Base-by-base conservation (phyloP, 169 alveolate genomes). In the Nephromyces sp. region DNA sequence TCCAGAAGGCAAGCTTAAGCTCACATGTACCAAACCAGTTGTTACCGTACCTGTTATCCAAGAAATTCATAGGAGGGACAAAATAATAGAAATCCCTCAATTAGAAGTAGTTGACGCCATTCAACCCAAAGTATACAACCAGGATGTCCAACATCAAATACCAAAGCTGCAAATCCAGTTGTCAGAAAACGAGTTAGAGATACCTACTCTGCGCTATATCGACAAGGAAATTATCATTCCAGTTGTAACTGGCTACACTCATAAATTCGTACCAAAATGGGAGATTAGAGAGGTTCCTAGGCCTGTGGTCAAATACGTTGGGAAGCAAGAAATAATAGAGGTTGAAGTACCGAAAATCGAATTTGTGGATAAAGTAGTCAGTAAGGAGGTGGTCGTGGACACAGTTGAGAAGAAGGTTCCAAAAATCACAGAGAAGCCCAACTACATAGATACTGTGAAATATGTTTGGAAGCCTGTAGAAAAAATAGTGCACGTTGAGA, bases 1-100 rank as follows among this genome's bases (percentile, higher is more conserved):
- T 0, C 51, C 77, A 34, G 86, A 81, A 6, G 89, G 89, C 8
- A 82, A 82, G 74, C 78, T 84, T 72, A 79, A 84, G 63, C 52
- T 84, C 66, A 67, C 66, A 27, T 84, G 89, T 61, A 78, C 78
- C 52, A 86, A 84, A 63, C 93, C 93, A 28, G 66, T 87, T 66
- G 86, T 87, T 31, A 88, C 93, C 52, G 93, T 87, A 53, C 88
- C 93, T 1, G 90, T 87, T 31, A 88, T 87, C n/a, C 93, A 87
- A 69, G 91, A 84, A 70, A 81, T 87, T 15, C 87, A 85, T 69
- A 77, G 93, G 51, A 84, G 93, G 76, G 93, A 87, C 73, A 84
- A 85, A 71, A 84, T 87, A 68, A 85, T 87, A 32, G 89, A 85
- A 70, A 85, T 87, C 65, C 93, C 93, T 21, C 90, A 87, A 63